Conservation (phyloP, 768 basidiomycete genomes). For the Calocera cornea region DNA sequence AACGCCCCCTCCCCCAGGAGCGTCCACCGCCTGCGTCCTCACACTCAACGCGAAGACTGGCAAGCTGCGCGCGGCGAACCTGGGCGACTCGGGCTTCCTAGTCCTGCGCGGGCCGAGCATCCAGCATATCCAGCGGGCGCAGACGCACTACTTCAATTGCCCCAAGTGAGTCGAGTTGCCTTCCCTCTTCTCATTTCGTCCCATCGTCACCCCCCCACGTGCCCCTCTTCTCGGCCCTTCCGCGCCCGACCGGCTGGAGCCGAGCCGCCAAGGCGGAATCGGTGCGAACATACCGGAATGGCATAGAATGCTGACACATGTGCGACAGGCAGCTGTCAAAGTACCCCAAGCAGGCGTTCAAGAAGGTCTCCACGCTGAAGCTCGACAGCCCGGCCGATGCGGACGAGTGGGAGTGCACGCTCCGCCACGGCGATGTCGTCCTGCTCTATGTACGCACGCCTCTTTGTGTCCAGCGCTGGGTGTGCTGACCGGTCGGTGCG, state of each 20-base stretch:
- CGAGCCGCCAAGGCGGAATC: too few relatives aligned
- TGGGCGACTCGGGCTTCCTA: constrained; percentile 20
- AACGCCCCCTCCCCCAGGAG: constrained; percentile 5
- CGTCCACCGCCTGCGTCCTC: constrained; percentile 14
- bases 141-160: constrained; percentile 37
- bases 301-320: background rate
- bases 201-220: too few relatives aligned
- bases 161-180: constrained; percentile 26
- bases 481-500: background rate
- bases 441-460: constrained; percentile 33
- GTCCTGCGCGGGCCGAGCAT: constrained; percentile 15
- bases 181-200: too few relatives aligned
- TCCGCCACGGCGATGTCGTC: constrained; percentile 42
- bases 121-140: constrained; percentile 22
- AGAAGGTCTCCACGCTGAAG: background rate
- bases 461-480: background rate
- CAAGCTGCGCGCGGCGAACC: constrained; percentile 11
- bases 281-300: background rate
- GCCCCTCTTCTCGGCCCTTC: too few relatives aligned
- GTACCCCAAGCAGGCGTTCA: background rate
- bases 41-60: constrained; percentile 14
- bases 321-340: background rate
- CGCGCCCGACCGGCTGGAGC: too few relatives aligned
- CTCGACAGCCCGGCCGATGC: background rate
- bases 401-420: constrained; percentile 17